These are phyloP conservation scores for Cyclostephanos tholiformis DNA, from an alignment of 108 stramenopile species.

Conservation along the genomic window DNA sequence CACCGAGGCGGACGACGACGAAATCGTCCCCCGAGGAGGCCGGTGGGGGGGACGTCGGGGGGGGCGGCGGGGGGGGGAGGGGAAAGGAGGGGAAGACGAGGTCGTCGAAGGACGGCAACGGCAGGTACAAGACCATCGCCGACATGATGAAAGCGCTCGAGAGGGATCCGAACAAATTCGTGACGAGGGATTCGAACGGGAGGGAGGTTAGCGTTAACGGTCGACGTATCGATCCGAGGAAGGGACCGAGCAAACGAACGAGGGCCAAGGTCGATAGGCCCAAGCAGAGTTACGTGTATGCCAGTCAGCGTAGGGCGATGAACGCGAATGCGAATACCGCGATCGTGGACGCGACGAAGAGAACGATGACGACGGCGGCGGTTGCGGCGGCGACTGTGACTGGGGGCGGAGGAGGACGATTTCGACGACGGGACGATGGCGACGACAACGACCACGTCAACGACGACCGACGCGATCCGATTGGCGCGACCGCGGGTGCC, in stretches of 20 bases:
- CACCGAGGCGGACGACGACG: too few relatives aligned
- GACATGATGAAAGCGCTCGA: constrained; percentile 40
- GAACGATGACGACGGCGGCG: constrained; percentile 18
- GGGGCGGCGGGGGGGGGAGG: too few relatives aligned
- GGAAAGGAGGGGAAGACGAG: background rate
- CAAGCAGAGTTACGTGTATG: constrained; percentile 72
- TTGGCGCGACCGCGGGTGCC: too few relatives aligned
- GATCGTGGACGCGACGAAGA: constrained; percentile 15
- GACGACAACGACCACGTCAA: background rate
- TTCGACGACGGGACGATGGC: background rate
- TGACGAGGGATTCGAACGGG: background rate
- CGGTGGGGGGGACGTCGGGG: too few relatives aligned
- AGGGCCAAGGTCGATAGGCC: constrained; percentile 67
- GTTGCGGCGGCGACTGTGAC: background rate
- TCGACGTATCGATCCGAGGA: constrained; percentile 5
- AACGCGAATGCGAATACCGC: constrained; percentile 10
- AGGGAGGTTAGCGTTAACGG: constrained; percentile 22
- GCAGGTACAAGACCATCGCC: constrained; percentile 31
- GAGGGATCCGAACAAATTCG: constrained; percentile 27
- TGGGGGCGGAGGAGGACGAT: too few relatives aligned
- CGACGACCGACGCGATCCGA: background rate
- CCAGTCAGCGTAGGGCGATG: constrained; percentile 47
- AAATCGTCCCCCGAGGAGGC: too few relatives aligned
- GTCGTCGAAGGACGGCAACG: background rate
- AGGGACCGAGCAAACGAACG: constrained; percentile 52